Percentiles rank a stretch among this genome's conserved stretches.
phyloP scores from a whole-genome alignment of 1,284 basidiomycete species.

The Phlebopus sp. region DNA sequence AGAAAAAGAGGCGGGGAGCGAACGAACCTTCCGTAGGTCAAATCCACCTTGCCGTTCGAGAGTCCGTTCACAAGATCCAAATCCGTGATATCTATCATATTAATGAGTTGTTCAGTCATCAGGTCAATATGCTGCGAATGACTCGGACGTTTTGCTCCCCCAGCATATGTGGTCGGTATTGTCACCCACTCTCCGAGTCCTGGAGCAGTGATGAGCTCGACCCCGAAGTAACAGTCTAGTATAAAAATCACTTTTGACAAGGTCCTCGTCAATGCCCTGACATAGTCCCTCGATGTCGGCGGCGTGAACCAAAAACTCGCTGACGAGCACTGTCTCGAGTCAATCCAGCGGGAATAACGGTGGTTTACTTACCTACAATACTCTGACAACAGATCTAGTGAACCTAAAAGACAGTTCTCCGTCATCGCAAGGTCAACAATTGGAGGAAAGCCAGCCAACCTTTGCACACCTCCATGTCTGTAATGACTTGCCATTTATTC shows the following conservation, averaged over 20 bases:
- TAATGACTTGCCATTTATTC: constrained; percentile 98
- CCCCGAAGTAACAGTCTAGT: background rate
- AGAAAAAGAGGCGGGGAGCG: background rate
- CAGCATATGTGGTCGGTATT: constrained; percentile 96
- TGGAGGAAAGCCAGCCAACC: constrained; percentile 41
- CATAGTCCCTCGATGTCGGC: constrained; percentile 98
- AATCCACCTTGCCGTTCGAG: constrained; percentile 84
- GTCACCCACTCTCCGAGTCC: constrained; percentile 89
- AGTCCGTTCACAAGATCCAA: constrained; percentile 80
- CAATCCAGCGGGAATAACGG: background rate
- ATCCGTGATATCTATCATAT: constrained; percentile 76
- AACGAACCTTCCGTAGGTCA: constrained; percentile 90
- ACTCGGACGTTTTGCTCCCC: constrained; percentile 82
- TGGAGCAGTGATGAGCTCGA: constrained; percentile 33
- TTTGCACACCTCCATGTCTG: constrained; percentile 89
- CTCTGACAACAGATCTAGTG: constrained; percentile 65
- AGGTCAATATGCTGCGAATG: background rate
- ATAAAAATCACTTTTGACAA: constrained; percentile 71
- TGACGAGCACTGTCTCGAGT: constrained; percentile 36
- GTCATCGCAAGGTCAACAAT: background rate
- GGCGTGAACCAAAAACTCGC: constrained; percentile 95
- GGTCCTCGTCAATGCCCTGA: constrained; percentile 91
- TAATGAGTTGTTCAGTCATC: constrained; percentile 8
- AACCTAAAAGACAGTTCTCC: constrained; percentile 44
- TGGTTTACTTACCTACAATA: constrained; percentile 65